phyloP scores from a whole-genome alignment of 331 rosid genomes.

The Quercus lobata region DNA sequence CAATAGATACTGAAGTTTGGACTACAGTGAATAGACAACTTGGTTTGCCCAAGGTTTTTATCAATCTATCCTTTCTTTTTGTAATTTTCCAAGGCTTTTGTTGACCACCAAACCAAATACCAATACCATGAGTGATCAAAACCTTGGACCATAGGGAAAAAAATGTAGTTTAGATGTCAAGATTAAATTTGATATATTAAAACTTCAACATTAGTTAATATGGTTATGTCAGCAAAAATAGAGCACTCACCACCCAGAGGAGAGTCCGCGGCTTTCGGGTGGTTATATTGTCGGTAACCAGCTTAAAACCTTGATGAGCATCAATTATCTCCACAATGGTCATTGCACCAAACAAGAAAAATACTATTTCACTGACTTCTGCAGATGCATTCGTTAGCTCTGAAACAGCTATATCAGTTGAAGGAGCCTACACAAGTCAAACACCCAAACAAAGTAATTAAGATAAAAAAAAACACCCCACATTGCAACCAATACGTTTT shows the following conservation, averaged over 20 bases:
- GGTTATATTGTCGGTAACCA: constrained; percentile 88
- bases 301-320: constrained; percentile 96
- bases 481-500: neutral
- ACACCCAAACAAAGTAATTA: constrained; percentile 14
- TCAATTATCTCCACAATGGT: constrained; percentile 91
- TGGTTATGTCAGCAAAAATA: constrained; percentile 12
- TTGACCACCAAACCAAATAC: neutral
- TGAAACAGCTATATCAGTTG: constrained; percentile 84
- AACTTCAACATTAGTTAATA: neutral
- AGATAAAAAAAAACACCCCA: neutral
- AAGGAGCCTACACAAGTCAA: constrained; percentile 63
- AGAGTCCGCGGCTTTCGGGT: constrained; percentile 87
- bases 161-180: neutral
- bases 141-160: neutral
- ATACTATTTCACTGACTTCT: constrained; percentile 95
- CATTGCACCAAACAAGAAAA: constrained; percentile 98
- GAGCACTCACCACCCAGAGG: constrained; percentile 92
- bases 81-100: neutral
- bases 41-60: neutral
- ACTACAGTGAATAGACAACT: neutral
- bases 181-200: neutral
- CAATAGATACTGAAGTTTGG: neutral
- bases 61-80: neutral
- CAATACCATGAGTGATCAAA: neutral
- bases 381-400: constrained; percentile 89